Conservation (phyloP, 768 basidiomycete species). For the Tulasnella sp. region DNA sequence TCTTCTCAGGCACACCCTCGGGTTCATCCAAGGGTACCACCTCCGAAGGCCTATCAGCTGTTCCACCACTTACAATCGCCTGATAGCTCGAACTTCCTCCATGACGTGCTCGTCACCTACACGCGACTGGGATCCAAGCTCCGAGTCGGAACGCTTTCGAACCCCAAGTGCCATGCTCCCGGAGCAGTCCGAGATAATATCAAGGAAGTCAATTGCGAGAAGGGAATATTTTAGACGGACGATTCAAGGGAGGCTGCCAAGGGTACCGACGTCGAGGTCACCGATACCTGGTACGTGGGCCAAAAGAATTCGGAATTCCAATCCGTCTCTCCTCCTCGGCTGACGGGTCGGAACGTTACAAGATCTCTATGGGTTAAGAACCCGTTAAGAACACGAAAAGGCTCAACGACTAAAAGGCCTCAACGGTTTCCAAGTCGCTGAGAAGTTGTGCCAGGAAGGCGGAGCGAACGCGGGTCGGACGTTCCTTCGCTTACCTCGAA, state of each 20-base stretch:
- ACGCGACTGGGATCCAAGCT: too few species aligned
- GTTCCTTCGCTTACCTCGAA: slow-evolving; percentile 84
- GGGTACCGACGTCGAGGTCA: slow-evolving; percentile 95
- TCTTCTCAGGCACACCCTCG: slow-evolving; percentile 35
- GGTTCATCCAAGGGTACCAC: not conserved
- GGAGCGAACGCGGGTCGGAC: slow-evolving; percentile 88
- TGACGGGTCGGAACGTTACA: slow-evolving; percentile 28
- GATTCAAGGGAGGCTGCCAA: slow-evolving; percentile 83
- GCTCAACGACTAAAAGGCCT: slow-evolving; percentile 79
- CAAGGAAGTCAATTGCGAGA: slow-evolving; percentile 62
- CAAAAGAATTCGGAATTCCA: too few species aligned
- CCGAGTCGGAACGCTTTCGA: too few species aligned
- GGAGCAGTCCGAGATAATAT: slow-evolving; percentile 73
- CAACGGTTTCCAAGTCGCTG: slow-evolving; percentile 91
- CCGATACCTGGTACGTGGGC: slow-evolving; percentile 77
- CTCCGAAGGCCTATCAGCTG: slow-evolving; percentile 35
- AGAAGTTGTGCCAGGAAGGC: slow-evolving; percentile 68
- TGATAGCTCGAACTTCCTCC: slow-evolving; percentile 90
- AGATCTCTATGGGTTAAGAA: slow-evolving; percentile 99
- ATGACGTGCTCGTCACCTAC: slow-evolving; percentile 89
- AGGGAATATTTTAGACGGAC: slow-evolving; percentile 60
- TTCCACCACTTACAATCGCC: slow-evolving; percentile 79
- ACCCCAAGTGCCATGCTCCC: too few species aligned
- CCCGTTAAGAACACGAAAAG: slow-evolving; percentile 94
- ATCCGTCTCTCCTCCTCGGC: too few species aligned